Base-by-base conservation (phyloP, 2,329 filamentous ascomycete genomes). In the Colletotrichum gigasporum region DNA sequence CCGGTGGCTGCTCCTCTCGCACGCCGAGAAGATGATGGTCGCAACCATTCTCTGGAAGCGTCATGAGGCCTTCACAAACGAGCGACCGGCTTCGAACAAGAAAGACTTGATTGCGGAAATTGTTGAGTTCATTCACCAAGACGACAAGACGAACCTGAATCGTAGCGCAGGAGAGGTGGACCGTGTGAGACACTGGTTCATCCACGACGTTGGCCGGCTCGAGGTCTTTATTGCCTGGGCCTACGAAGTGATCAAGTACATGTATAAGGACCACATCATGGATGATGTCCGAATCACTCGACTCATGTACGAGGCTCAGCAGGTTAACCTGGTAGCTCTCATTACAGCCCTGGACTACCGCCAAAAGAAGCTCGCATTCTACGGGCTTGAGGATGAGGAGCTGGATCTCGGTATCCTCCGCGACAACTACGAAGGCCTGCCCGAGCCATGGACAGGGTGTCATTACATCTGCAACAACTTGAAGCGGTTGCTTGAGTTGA, bases 1-100 rank as follows among this genome's bases (percentile, higher is more conserved):
- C 1, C 89, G 89, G 69, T 98, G 94, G 94, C 84, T 86, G 67
- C 79, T 99, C 30, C 81, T 99, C n/a, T 92, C 90, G 83, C 90
- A 95, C 71, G 95, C 95, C 0, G 96, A 99, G 76, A 97, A 94
- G 77, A 86, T 98, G 79, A 88, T 91, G 42, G 92, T 94, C 34
- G 93, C 93, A 16, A 85, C 87, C 65, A 84, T 88, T 45, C 83
- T 98, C 35, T 98, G 95, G 94, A 89, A 89, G 66, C 83, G 87
- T 55, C 93, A 97, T 71, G 92, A 97, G 72, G 80, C 83, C 7
- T 90, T 90, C 53, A 83, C 90, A 7, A 82, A 86, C 53, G 82
- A 82, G 52, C 86, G 87, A 9, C 81, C 86, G 12, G 81, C 83
- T 16, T 85, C 86, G 35, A 83, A 88, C 41, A 89, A 90, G 71